These are phyloP conservation scores for Zostera marina DNA, from an alignment of 116 monocot genomes.

Conservation along the genomic window DNA sequence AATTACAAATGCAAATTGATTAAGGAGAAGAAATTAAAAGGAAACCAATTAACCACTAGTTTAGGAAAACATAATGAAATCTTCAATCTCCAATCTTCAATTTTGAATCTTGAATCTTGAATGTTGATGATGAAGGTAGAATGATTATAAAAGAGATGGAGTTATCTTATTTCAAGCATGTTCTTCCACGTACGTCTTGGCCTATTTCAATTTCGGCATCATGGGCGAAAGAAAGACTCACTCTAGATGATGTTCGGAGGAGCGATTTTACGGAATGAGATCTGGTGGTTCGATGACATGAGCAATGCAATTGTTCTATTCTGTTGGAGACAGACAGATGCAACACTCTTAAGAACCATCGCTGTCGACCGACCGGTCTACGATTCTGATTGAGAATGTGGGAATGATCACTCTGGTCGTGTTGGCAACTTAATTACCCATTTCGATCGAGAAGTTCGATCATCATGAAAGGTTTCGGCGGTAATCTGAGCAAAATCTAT, in stretches of 20 bases:
- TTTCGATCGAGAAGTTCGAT: conserved; percentile 83
- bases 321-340: conserved; percentile 73
- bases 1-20: too few species aligned
- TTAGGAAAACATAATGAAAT: too few species aligned
- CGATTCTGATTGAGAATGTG: conserved; percentile 72
- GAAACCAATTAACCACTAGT: too few species aligned
- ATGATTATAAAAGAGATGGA: too few species aligned
- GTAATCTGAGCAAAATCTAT: conserved; percentile 64
- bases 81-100: too few species aligned
- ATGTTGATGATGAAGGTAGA: too few species aligned
- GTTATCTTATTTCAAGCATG: conserved; percentile 38
- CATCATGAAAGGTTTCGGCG: conserved; percentile 89
- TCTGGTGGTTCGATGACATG: conserved; percentile 73
- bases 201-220: conserved; percentile 77
- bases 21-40: too few species aligned
- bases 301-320: conserved; percentile 52
- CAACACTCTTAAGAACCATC: conserved; percentile 65
- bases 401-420: conserved; percentile 92
- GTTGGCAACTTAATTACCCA: conserved; percentile 71
- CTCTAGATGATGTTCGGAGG: conserved; percentile 76
- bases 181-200: conserved; percentile 50
- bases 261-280: conserved; percentile 77
- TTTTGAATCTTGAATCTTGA: too few species aligned
- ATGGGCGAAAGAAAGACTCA: conserved; percentile 95
- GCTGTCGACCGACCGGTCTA: conserved; percentile 73